Evolutionary conservation across 2,329 filamentous ascomycete genomes (phyloP).

Genomic region (Colletotrichum cordylinicola): DNA sequence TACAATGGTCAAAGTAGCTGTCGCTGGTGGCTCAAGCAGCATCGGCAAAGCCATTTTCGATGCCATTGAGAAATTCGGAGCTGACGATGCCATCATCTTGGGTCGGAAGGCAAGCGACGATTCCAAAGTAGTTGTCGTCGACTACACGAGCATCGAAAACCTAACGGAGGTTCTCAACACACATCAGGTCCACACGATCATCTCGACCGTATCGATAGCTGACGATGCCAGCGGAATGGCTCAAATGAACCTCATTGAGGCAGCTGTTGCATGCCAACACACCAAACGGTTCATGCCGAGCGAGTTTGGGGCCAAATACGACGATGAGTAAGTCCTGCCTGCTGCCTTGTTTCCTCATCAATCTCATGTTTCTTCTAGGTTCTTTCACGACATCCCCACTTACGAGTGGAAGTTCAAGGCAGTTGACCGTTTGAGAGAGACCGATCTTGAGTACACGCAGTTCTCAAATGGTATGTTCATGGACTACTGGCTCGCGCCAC

Average conservation of each 20-base stretch:
- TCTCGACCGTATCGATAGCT: neutral
- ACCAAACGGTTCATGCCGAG: neutral
- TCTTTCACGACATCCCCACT: neutral
- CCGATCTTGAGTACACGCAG: neutral
- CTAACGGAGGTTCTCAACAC: neutral
- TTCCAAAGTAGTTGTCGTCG: neutral
- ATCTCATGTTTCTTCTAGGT: neutral
- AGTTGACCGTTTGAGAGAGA: neutral
- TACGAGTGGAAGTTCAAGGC: neutral
- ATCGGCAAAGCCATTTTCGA: neutral
- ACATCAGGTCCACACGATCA: neutral
- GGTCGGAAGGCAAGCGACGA: neutral
- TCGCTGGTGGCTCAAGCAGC: neutral
- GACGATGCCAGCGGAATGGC: neutral
- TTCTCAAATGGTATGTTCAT: neutral
- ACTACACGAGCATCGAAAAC: neutral
- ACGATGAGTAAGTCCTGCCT: no score
- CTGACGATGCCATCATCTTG: neutral
- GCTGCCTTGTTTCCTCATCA: neutral
- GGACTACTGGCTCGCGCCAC: neutral
- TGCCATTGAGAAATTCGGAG: neutral
- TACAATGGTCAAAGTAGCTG: neutral
- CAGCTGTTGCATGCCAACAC: neutral
- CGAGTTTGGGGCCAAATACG: neutral
- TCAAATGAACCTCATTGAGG: neutral